A percentile compares a stretch with the other conserved stretches of the same genome.
Evolutionary conservation across 2,329 filamentous ascomycete species (phyloP).

Genomic region (Xylaria sp.): DNA sequence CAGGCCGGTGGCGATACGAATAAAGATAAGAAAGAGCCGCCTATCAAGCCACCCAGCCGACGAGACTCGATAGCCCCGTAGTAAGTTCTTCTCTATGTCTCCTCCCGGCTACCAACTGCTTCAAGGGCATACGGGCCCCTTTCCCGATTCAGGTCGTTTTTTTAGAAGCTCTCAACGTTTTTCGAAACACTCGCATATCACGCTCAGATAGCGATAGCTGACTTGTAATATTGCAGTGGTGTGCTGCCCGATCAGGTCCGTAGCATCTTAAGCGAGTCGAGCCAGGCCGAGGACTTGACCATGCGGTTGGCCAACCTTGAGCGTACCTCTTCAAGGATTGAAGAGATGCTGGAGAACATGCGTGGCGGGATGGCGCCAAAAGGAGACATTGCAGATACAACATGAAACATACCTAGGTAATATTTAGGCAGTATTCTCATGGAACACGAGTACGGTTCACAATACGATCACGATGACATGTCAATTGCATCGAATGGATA

Average conservation of each 20-base stretch:
- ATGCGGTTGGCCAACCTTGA: slow-evolving; percentile 61
- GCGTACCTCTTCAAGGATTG: slow-evolving; percentile 59
- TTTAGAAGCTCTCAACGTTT: neutral
- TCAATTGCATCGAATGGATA: slow-evolving; percentile 1
- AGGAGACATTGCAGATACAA: slow-evolving; percentile 42
- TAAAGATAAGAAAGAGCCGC: slow-evolving; percentile 27
- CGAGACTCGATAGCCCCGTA: slow-evolving; percentile 66
- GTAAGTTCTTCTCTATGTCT: slow-evolving; percentile 14
- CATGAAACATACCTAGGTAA: slow-evolving; percentile 36
- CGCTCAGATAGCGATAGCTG: neutral
- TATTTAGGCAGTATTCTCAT: slow-evolving; percentile 13
- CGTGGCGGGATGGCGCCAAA: slow-evolving; percentile 44
- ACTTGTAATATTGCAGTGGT: slow-evolving; percentile 45
- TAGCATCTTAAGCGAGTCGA: slow-evolving; percentile 58
- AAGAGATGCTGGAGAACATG: slow-evolving; percentile 57
- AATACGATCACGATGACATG: neutral
- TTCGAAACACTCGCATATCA: neutral
- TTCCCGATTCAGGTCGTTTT: neutral
- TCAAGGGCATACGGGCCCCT: neutral
- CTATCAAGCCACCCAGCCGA: slow-evolving; percentile 52
- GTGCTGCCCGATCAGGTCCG: slow-evolving; percentile 62
- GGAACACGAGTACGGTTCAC: neutral
- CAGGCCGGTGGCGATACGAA: slow-evolving; percentile 22
- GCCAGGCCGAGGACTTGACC: slow-evolving; percentile 57
- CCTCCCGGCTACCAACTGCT: neutral